Base-by-base conservation (phyloP, 306 rosid genomes). In the Cicer bijugum region DNA sequence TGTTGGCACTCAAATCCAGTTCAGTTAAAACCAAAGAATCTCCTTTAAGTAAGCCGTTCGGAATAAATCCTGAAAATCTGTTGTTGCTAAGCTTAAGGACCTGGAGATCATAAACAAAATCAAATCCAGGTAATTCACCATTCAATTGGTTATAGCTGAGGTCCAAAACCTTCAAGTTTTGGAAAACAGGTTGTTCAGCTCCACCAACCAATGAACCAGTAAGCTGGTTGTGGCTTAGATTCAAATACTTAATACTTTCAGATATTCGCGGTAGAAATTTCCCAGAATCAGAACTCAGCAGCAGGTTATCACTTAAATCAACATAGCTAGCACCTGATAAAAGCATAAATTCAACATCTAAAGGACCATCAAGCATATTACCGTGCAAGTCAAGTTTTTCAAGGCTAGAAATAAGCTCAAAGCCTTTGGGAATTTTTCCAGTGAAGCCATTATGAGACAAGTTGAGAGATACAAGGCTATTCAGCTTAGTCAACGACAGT, bases 1-100 rank as follows among this genome's bases (percentile, higher is more conserved):
- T 90, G 85, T 95, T 95, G 88, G 83, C 97, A 70, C 99, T 95
- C 93, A 95, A 86, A 87, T 95, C 99, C 42, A 95, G 83, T 72
- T 95, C 97, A 43, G 71, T 84, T 63, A 92, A 79, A 66, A 91
- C 97, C 75, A 88, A 80, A 78, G 99, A 77, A 80, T 95, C 99
- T 55, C 99, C 98, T 84, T 88, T 92, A 28, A 95, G 77, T 16
- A 95, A 86, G 67, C 87, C 90, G 76, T 45, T 82, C 1, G 99
- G 99, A 81, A 91, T 76, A 63, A 82, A 76, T 68, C 99, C 99
- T 2, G 97, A 83, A 85, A 95, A 95, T 9, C 78, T 77, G 81
- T 95, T 95, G 88, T 88, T 88, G 83, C 99, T 85, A 67, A 95
- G 97, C 88, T 86, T 91, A 67, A 95, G 96, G 79, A 90, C 89